Evolutionary conservation across 441 rosid species (phyloP).

Genomic region (Pelargonium fulgidum): DNA sequence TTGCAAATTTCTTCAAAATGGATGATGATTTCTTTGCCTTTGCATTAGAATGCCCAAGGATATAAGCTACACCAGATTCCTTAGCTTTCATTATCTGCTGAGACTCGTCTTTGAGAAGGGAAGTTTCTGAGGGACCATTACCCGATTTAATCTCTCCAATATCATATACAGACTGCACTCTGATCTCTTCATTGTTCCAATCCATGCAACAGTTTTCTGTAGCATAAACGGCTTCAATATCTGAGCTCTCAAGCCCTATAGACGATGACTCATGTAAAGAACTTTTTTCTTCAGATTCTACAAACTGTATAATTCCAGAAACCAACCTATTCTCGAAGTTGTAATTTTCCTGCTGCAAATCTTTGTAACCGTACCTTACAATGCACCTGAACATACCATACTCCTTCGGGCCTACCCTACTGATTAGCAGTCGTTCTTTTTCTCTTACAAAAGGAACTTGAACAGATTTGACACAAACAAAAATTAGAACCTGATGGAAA

Average conservation of each 20-base stretch:
- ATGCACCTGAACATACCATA: constrained; percentile 91
- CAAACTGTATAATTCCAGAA: constrained; percentile 62
- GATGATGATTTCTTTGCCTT: constrained; percentile 86
- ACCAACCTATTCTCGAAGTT: constrained; percentile 70
- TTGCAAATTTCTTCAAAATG: constrained; percentile 60
- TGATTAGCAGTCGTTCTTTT: constrained; percentile 78
- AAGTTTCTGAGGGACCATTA: constrained; percentile 19
- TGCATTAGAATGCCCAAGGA: constrained; percentile 87
- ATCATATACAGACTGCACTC: constrained; percentile 65
- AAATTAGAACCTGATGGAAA: constrained; percentile 77
- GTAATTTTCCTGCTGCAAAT: constrained; percentile 87
- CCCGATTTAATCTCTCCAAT: constrained; percentile 34
- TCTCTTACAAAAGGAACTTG: constrained; percentile 81
- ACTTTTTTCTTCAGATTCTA: constrained; percentile 32
- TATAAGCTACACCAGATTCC: constrained; percentile 81
- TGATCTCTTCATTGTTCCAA: constrained; percentile 30
- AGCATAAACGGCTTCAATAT: too few relatives aligned
- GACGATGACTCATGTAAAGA: too few relatives aligned
- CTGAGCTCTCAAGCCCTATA: too few relatives aligned
- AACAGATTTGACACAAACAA: constrained; percentile 87
- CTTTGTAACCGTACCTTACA: constrained; percentile 87
- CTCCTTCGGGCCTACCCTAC: constrained; percentile 81
- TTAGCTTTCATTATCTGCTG: constrained; percentile 59
- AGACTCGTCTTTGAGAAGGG: constrained; percentile 51
- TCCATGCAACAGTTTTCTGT: neutral